Evolutionary conservation across 495 filamentous ascomycete species (phyloP).

Genomic region (Trichoderma gamsii): DNA sequence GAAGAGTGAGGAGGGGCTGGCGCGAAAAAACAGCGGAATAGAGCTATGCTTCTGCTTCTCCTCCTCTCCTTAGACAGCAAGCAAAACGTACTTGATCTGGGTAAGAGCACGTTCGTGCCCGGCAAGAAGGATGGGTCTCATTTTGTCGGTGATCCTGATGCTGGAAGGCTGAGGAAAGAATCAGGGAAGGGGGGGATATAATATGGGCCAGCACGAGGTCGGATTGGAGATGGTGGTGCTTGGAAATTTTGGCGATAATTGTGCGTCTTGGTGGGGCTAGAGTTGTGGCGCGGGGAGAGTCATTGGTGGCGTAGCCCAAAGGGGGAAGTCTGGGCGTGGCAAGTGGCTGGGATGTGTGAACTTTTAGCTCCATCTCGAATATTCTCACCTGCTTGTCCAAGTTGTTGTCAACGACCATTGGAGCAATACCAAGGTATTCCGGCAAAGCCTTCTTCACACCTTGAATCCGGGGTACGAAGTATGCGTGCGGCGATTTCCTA

Average conservation of each 20-base stretch:
- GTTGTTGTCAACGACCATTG: too few relatives aligned
- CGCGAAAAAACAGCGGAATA: neutral
- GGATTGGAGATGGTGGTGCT: slow-evolving; percentile 11
- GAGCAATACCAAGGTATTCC: too few relatives aligned
- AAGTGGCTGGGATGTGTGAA: neutral
- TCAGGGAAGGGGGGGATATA: slow-evolving; percentile 9
- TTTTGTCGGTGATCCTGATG: slow-evolving; percentile 37
- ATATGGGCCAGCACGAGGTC: slow-evolving; percentile 13
- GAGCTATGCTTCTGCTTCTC: neutral
- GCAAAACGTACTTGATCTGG: slow-evolving; percentile 74
- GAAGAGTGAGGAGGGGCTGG: neutral
- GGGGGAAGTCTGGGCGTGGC: neutral
- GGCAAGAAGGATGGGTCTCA: slow-evolving; percentile 92
- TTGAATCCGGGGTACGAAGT: too few relatives aligned
- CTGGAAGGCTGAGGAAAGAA: slow-evolving; percentile 13
- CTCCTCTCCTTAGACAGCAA: neutral
- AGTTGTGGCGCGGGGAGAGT: slow-evolving; percentile 14
- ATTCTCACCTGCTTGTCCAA: too few relatives aligned
- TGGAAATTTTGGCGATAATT: slow-evolving; percentile 16
- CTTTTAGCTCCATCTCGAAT: neutral
- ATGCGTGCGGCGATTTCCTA: too few relatives aligned
- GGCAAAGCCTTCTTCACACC: too few relatives aligned
- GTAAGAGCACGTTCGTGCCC: slow-evolving; percentile 98
- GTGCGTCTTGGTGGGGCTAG: slow-evolving; percentile 16
- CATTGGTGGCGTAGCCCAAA: slow-evolving; percentile 9